Percentiles rank a stretch among this genome's conserved stretches.
These are phyloP conservation scores for Voacanga thouarsii DNA, from an alignment of 257 asterid species.

Conservation along the genomic window DNA sequence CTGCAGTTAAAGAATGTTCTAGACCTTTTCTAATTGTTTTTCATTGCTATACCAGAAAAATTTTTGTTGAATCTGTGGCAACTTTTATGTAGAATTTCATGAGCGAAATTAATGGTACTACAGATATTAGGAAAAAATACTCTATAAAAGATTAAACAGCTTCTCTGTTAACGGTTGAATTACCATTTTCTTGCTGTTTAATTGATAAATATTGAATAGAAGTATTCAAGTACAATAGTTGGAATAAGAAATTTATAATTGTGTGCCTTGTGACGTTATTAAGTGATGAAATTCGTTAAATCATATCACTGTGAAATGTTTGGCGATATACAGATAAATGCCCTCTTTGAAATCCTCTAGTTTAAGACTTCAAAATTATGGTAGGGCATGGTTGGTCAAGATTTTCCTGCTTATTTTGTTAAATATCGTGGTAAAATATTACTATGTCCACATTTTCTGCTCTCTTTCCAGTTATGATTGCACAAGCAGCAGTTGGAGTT, in stretches of 20 bases:
- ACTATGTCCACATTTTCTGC: not conserved
- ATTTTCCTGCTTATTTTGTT: not conserved
- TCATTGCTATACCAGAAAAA: not conserved
- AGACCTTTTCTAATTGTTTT: not conserved
- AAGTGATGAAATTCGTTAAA: not conserved
- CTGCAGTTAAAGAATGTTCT: not conserved
- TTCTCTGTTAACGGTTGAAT: not conserved
- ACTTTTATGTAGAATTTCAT: not conserved
- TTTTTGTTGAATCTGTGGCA: not conserved
- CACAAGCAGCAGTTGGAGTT: constrained; percentile 8
- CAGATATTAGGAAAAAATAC: not conserved
- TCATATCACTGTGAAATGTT: not conserved
- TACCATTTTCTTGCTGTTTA: not conserved
- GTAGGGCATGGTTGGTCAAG: not conserved
- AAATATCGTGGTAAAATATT: not conserved
- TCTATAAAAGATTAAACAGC: not conserved
- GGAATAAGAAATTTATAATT: not conserved
- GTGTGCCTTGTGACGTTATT: not conserved
- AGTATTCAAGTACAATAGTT: not conserved
- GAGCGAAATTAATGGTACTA: not conserved
- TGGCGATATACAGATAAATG: not conserved
- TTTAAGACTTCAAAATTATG: not conserved
- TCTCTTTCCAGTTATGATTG: constrained; percentile 11
- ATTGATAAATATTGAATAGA: not conserved
- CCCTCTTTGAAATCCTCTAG: not conserved